Evolutionary conservation across 345 rosid species (phyloP), one percentile per base, ranked within the genome.

Genomic region (Aquilaria malaccensis): DNA sequence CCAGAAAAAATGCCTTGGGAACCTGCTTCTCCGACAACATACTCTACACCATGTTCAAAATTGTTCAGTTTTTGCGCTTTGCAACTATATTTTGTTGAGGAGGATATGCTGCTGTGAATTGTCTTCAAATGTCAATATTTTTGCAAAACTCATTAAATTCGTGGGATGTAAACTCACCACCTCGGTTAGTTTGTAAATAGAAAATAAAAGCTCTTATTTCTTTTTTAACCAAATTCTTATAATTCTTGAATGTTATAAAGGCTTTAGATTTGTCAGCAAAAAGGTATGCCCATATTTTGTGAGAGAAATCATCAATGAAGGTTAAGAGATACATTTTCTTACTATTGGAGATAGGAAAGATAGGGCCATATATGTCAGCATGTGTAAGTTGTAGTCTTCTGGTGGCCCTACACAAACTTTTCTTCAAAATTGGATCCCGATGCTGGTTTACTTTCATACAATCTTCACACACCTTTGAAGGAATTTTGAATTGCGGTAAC

Each of bases 1-100:
- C 72, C 4, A 43, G 37, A 61, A 58, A 69, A n/a, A 56, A 50
- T 0, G 0, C 9, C 31, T 49, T 62, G 6, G 72, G 45, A 30
- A 68, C 37, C 0, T 10, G 22, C 10, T 61, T 48, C 15, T 61
- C 52, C 0, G 52, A 37, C 4, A 68, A 41, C 11, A 68, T 6
- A 2, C 48, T 41, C 9, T 29, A 13, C 13, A 55, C 55, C 45
- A 55, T 11, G 6, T 55, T 30, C 68, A 64, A 22, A 13, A 55
- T 3, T 2, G 54, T 64, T 2, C 61, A 13, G 33, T 65, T 65
- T 30, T 32, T 64, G 10, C 62, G 11, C 43, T 65, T 33, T 2
- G 45, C 63, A 9, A 60, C 54, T 9, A 15, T 22, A 9, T 60
- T 60, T 30, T 60, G 33, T 48, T 61, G 56, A 2, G 46, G 45